phyloP scores from a whole-genome alignment of 305 asterid species.

The Euphrasia arctica region DNA sequence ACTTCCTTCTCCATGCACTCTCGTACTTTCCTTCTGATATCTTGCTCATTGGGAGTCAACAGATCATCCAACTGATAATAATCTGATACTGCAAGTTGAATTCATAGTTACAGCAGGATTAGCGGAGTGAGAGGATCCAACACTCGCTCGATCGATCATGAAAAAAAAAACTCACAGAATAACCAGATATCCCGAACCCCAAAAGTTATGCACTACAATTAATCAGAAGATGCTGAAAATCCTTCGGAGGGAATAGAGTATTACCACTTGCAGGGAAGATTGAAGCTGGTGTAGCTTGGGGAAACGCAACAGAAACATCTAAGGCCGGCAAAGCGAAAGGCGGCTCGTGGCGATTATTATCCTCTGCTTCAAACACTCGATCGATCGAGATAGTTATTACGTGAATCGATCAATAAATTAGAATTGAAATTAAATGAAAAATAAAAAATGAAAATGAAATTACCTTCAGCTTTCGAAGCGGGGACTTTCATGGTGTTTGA shows the following conservation, averaged over 20 bases:
- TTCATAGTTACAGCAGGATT: not conserved
- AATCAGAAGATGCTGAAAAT: conserved; percentile 5
- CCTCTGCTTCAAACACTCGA: conserved; percentile 44
- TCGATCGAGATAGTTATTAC: conserved; percentile 4
- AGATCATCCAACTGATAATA: conserved; percentile 63
- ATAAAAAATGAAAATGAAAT: not conserved
- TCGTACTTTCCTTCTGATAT: conserved; percentile 53
- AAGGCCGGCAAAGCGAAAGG: conserved; percentile 72
- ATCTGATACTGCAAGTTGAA: conserved; percentile 51
- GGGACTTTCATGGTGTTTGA: conserved; percentile 43
- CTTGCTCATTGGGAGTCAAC: conserved; percentile 63
- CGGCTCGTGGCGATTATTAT: conserved; percentile 50
- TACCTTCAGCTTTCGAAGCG: conserved; percentile 54
- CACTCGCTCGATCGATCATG: not conserved
- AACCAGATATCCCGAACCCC: conserved; percentile 16
- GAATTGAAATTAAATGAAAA: not conserved
- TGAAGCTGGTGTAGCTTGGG: conserved; percentile 97
- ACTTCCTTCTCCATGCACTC: conserved; percentile 66
- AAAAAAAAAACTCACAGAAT: not conserved
- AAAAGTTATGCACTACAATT: not conserved
- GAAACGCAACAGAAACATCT: conserved; percentile 84
- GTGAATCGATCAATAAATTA: not conserved
- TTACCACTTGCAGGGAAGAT: conserved; percentile 78
- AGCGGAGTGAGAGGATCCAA: conserved; percentile 1
- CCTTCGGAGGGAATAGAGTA: conserved; percentile 8